Conservation (phyloP, 768 basidiomycete species). For the Wakefieldia striispora region DNA sequence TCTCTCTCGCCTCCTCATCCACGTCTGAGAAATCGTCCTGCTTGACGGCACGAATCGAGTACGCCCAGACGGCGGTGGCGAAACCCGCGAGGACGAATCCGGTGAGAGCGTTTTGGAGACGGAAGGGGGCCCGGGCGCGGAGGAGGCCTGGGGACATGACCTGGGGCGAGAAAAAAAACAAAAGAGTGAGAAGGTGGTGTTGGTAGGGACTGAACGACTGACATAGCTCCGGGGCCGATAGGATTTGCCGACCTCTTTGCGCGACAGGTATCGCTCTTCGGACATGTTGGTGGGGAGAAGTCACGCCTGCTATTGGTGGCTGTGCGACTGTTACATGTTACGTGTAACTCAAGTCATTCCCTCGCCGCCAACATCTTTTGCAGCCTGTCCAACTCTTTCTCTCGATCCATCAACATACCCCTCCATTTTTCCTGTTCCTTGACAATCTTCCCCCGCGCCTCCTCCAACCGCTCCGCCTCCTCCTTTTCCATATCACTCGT, state of each 20-base stretch:
- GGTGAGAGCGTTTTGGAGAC: conserved; percentile 72
- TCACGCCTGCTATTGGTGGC: conserved; percentile 12
- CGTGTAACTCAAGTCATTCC: conserved; percentile 6
- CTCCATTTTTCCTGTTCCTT: conserved; percentile 78
- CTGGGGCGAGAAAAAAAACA: conserved; percentile 37
- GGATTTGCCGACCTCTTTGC: conserved; percentile 33
- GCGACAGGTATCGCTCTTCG: conserved; percentile 32
- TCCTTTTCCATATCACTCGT: conserved; percentile 81
- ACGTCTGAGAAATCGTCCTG: conserved; percentile 91
- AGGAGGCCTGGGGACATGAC: conserved; percentile 83
- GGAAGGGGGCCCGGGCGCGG: conserved; percentile 86
- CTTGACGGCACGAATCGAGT: conserved; percentile 91
- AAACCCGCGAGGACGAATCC: conserved; percentile 72
- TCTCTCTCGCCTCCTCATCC: conserved; percentile 69
- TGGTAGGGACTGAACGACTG: neutral
- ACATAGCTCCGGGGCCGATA: conserved; percentile 42
- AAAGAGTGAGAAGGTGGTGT: neutral
- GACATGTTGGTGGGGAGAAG: conserved; percentile 25
- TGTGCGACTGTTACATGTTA: conserved; percentile 3
- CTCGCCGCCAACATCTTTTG: conserved; percentile 45
- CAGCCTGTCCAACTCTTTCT: conserved; percentile 73
- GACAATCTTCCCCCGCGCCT: conserved; percentile 65
- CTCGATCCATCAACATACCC: conserved; percentile 66
- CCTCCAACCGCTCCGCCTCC: conserved; percentile 77
- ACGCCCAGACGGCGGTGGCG: conserved; percentile 80